Base-by-base conservation (phyloP, 192 early-diverging fungal species). In the Entomortierella chlamydospora region DNA sequence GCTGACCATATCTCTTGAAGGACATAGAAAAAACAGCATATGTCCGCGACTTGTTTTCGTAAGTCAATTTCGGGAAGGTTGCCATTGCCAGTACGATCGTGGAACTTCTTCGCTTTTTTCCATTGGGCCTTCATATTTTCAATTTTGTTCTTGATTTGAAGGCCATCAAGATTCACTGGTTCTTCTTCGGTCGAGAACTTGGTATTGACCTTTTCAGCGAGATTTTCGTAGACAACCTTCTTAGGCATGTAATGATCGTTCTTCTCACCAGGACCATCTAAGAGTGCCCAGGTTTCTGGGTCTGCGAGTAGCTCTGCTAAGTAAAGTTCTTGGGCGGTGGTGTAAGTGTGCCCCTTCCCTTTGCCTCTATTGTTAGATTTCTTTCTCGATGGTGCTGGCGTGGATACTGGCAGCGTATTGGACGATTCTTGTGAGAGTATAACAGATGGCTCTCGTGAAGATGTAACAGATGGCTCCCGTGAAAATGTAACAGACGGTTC, bases 91-190 rank as follows among this genome's bases (percentile, higher is more conserved):
- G 22, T 26, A 12, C 3, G 4, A 9, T 64, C 47, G 51, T 49
- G 20, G 11, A 41, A 18, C n/a, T 2, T 6, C 1, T 41, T 20
- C 12, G 62, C 51, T 11, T 9, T 17, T 30, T 54, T 39, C 62
- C 62, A 64, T 9, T 3, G 12, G 18, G 1, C 26, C 34, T 54
- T 54, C 62, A 64, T 64, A 39, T 2, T 64, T 22, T 37, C 37
- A 33, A 64, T 34, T 30, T 64, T 64, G 51, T 64, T 64, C 34
- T 64, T 64, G 31, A 64, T 34, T 28, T 64, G 62, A 7, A 41
- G 5, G 11, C 23, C 51, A 26, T 54, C 31, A 25, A 64, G 51
- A 1, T 2, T 26, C 10, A 54, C 2, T 10, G 42, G 29, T 28
- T 49, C 47, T 22, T 30, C 45, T 2, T 62, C 58, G 20, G 58